Base-by-base conservation (phyloP, 2,329 filamentous ascomycete species). In the Diaporthe amygdali region DNA sequence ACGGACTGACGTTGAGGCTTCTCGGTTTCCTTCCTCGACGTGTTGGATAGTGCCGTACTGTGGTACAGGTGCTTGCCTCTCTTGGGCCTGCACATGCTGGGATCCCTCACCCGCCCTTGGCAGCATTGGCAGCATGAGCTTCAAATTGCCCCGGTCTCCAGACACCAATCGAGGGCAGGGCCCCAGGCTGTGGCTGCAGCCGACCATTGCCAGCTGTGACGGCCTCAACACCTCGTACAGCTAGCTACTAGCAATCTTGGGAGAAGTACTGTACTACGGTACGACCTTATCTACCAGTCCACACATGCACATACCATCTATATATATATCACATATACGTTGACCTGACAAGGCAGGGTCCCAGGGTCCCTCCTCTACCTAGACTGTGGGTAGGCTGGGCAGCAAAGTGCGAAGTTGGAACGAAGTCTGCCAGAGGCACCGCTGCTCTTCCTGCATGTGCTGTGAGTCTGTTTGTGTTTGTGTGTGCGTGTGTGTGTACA, bases 101-200 rank as follows among this genome's bases (percentile, higher is more conserved):
- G 39, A 63, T 70, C 34, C 61, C 34, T 34, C 34, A 46, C 44
- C 66, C 66, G 66, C 56, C 52, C 61, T 71, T 68, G 55, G 68
- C 71, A 63, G 32, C 71, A 68, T 71, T 68, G 55, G 68, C 71
- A 63, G 32, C 71, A 68, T 59, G 41, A 68, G 54, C 56, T 56
- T 32, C 44, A 49, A 32, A 25, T 15, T 25, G 46, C 30, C 30
- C 39, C 46, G 15, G 46, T 34, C 37, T 46, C 27, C 64, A 68
- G 49, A 56, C 51, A 49, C 47, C 63, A 71, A 72, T 64, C 25
- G 46, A 64, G 52, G 25, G 27, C 27, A 68, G 44, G 61, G 32
- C 39, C 44, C 39, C 71, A 32, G 68, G 46, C 54, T 30, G 71
- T 59, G 61, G 68, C 71, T 72, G 71, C 71, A 71, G 67, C 25